Evolutionary conservation across 257 asterid genomes (phyloP), one percentile per base, ranked within the genome.

Genomic region (Lycium barbarum): DNA sequence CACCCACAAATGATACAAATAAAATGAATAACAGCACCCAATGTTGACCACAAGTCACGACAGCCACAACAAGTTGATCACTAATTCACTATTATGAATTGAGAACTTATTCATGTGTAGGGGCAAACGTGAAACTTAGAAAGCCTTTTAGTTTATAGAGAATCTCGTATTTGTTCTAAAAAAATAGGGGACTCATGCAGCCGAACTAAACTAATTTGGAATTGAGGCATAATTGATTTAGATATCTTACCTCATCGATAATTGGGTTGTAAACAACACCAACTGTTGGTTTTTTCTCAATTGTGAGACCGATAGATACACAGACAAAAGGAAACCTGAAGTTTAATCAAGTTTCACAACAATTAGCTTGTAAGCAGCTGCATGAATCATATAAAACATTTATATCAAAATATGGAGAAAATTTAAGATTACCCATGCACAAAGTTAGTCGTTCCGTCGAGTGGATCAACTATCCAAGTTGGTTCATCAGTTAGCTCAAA

Each of bases 391-490:
- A 11, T 20, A 51, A 59, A 49, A 84, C 45, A 85, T 79, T 13
- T 22, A 12, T 7, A 84, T 84, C 53, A 35, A 79, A n/a, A 54
- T 49, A 74, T 7, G 61, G 76, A 63, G 68, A 62, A 84, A 78
- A 82, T 68, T 15, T 59, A 22, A 40, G 85, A 45, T 82, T 90
- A 92, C 99, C 98, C 98, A 43, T 97, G 99, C 59, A 95, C 99
- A 89, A 97, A 97, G 80, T 97, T 97, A 86, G 97, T 95, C 6
- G 99, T 97, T 88, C 99, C 99, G 86, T 97, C 99, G 33, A 95
- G 87, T 59, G 99, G 99, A 90, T 96, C 99, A 86, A 95, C 99
- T 70, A 96, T 91, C 99, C 99, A 96, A 83, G 98, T 96, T 51
- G 99, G 98, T 72, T 93, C 97, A 80, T 94, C 96, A 14, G 98